Evolutionary conservation across 345 rosid species (phyloP).

Genomic region (Balakata baccata): DNA sequence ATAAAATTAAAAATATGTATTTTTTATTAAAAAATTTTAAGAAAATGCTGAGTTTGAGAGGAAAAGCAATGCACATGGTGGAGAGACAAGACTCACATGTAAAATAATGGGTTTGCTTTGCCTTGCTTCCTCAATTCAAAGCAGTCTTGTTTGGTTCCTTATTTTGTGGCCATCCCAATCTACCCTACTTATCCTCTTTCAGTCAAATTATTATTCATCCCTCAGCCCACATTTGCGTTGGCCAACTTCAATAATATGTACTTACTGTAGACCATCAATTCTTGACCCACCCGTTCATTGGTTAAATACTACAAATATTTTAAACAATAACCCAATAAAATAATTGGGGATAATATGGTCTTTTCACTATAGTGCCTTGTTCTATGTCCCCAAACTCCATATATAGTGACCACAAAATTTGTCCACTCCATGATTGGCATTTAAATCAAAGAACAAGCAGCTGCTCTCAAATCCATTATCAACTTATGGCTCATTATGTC

Average conservation of each 20-base stretch:
- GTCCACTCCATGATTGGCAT: slow-evolving; percentile 2
- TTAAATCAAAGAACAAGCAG: neutral
- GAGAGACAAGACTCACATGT: slow-evolving; percentile 7
- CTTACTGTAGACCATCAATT: neutral
- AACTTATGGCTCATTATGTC: neutral
- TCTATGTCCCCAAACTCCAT: neutral
- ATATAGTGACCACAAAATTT: neutral
- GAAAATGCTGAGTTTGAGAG: neutral
- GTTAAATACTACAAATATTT: neutral
- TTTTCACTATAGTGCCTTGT: neutral
- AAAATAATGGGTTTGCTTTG: neutral
- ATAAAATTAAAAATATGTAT: too few relatives aligned
- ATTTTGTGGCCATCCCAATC: neutral
- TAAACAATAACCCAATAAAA: neutral
- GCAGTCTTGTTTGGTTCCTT: neutral
- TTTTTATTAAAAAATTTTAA: neutral
- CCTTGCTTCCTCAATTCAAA: neutral
- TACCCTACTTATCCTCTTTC: slow-evolving; percentile 12
- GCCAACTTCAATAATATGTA: neutral
- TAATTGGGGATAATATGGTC: neutral
- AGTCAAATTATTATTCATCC: neutral
- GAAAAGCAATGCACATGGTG: slow-evolving; percentile 1
- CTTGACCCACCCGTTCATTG: neutral
- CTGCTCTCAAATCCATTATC: neutral
- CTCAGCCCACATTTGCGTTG: neutral